Evolutionary conservation across 2,329 filamentous ascomycete species (phyloP).

Genomic region (Penicillium freii): DNA sequence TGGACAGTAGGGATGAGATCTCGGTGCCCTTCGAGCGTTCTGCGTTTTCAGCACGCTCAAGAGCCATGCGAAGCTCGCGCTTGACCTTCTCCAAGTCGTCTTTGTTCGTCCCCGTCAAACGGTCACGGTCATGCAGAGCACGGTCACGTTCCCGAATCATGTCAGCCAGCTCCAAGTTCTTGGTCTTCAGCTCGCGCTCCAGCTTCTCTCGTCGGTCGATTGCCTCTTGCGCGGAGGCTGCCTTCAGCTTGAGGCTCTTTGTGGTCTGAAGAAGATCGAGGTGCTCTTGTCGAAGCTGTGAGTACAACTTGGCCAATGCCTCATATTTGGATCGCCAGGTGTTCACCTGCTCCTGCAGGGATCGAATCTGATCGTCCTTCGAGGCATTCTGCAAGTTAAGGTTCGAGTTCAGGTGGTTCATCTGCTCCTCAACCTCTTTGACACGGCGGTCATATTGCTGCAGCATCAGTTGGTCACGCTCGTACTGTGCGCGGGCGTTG

Average conservation of each 20-base stretch:
- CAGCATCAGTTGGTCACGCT: constrained; percentile 94
- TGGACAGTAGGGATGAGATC: constrained; percentile 87
- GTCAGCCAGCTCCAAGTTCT: constrained; percentile 96
- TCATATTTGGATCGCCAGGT: constrained; percentile 98
- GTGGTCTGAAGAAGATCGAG: constrained; percentile 93
- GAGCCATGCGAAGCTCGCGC: constrained; percentile 86
- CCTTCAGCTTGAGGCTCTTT: constrained; percentile 93
- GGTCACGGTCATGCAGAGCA: constrained; percentile 88
- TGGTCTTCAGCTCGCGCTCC: constrained; percentile 96
- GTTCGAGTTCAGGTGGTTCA: constrained; percentile 77
- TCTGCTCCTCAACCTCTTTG: constrained; percentile 85
- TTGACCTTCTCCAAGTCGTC: constrained; percentile 94
- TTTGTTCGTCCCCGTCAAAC: constrained; percentile 78
- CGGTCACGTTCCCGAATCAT: constrained; percentile 98
- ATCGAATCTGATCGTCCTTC: constrained; percentile 90
- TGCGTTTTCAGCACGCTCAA: constrained; percentile 86
- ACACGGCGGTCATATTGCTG: constrained; percentile 95
- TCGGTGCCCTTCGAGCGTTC: constrained; percentile 94
- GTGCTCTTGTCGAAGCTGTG: constrained; percentile 91
- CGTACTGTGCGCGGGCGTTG: constrained; percentile 90
- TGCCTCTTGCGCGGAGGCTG: constrained; percentile 92
- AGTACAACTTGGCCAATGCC: constrained; percentile 92
- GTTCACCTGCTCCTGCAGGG: constrained; percentile 94
- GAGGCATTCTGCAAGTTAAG: constrained; percentile 81
- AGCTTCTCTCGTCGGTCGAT: constrained; percentile 93